Evolutionary conservation across 2,329 filamentous ascomycete species (phyloP), one percentile per base, ranked within the genome.

Genomic region (Penicillium psychrosexuale): DNA sequence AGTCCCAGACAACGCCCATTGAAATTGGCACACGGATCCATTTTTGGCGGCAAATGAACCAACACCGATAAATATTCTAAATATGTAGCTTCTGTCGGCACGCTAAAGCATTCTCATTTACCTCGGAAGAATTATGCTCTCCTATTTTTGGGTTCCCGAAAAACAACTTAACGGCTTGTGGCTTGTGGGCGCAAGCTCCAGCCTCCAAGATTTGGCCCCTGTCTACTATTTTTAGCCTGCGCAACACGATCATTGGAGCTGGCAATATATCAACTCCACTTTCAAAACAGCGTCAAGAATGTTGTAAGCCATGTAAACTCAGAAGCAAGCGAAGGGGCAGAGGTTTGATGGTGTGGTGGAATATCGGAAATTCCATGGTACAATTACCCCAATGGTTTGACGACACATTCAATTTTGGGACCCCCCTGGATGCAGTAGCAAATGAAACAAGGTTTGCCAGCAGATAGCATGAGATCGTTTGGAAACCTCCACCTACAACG

Each of bases 181-280:
- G 47, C 27, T 50, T 33, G 37, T 50, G 37, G 47, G 15, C 12
- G 47, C 47, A 39, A 39, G 36, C 34, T 39, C 36, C 27, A 49
- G 15, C n/a, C n/a, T n/a, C n/a, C n/a, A n/a, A n/a, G 33, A 43
- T 37, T 34, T 33, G 34, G 39, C 47, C 39, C 47, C 27, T 49
- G 39, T 34, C 15, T 44, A n/a, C 52, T 53, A 53, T 54, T 54
- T 51, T 51, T 51, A 54, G 47, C 19, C 51, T 22, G 27, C 15
- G 13, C 34, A 33, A 22, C 13, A 15, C 19, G 15, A 27, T 50
- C 27, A 50, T 50, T 50, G 47, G 44, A 42, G 30, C 30, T 34
- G 30, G 19, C 3, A 34, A 27, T 40, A 53, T 40, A n/a, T 33
- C 17, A 44, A 22, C 39, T 50, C 52, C 52, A 54, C 52, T 51